Conservation (phyloP, 1,284 basidiomycete genomes). For the Rhodotorula sp. region DNA sequence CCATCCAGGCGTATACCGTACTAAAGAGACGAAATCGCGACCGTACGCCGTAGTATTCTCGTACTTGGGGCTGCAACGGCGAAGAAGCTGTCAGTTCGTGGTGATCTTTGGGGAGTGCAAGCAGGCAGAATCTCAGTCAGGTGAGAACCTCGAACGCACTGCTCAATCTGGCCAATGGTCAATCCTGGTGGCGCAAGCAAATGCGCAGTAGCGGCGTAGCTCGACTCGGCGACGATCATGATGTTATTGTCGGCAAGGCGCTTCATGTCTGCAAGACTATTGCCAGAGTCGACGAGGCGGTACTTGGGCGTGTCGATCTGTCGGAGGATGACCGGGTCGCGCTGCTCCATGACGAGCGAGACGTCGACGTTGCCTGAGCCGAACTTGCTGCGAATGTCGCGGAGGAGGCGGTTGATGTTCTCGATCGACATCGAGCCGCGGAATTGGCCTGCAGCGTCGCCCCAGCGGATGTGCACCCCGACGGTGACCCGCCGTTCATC, state of each 20-base stretch:
- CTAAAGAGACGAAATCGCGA: not conserved
- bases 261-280: not conserved
- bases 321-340: not conserved
- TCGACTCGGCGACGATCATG: not conserved
- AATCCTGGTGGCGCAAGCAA: constrained; percentile 3
- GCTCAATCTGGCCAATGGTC: not conserved
- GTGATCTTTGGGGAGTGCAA: not conserved
- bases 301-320: not conserved
- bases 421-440: constrained; percentile 2
- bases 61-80: not conserved
- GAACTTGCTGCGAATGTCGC: not conserved
- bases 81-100: not conserved
- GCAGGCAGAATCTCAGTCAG: not conserved
- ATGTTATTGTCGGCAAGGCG: constrained; percentile 1
- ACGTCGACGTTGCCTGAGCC: not conserved
- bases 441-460: constrained; percentile 4
- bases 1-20: too few relatives aligned
- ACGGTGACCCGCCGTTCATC: not conserved
- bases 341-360: constrained; percentile 4
- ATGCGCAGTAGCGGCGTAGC: not conserved
- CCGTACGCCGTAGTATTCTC: not conserved
- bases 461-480: constrained; percentile 7
- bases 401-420: not conserved
- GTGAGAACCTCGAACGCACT: not conserved
- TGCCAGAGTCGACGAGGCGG: constrained; percentile 1